phyloP scores from a whole-genome alignment of 2,329 filamentous ascomycete species.

The Dactylellina parvicollis region DNA sequence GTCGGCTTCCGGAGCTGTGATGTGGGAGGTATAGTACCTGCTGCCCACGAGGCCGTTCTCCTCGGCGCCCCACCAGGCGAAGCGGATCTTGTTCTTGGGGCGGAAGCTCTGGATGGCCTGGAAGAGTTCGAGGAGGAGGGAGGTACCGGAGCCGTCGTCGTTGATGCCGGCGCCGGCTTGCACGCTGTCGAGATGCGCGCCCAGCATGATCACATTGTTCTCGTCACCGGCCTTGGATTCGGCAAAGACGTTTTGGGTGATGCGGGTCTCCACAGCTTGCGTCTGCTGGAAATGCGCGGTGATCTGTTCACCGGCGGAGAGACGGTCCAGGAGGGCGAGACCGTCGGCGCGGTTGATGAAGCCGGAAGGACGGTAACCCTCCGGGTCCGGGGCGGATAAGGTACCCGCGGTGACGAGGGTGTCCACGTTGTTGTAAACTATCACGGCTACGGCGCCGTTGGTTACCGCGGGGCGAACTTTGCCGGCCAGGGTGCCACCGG shows the following conservation, averaged over 20 bases:
- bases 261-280: slow-evolving; percentile 59
- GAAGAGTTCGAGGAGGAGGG: slow-evolving; percentile 59
- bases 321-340: slow-evolving; percentile 61
- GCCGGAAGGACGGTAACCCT: slow-evolving; percentile 61
- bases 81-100: slow-evolving; percentile 59
- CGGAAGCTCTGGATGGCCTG: slow-evolving; percentile 15
- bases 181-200: slow-evolving; percentile 60
- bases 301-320: slow-evolving; percentile 62
- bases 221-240: slow-evolving; percentile 15
- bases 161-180: slow-evolving; percentile 60
- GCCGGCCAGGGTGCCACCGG: slow-evolving; percentile 62
- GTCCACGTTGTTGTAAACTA: slow-evolving; percentile 62
- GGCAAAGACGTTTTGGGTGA: slow-evolving; percentile 54
- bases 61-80: slow-evolving; percentile 60
- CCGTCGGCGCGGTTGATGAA: slow-evolving; percentile 64
- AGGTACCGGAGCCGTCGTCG: slow-evolving; percentile 59
- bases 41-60: slow-evolving; percentile 59
- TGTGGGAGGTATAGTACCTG: slow-evolving; percentile 59
- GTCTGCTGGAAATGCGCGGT: slow-evolving; percentile 63
- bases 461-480: slow-evolving; percentile 62
- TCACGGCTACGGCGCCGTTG: slow-evolving; percentile 62
- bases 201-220: slow-evolving; percentile 55
- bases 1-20: slow-evolving; percentile 50
- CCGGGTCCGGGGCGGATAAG: slow-evolving; percentile 61
- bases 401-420: slow-evolving; percentile 61